Base-by-base conservation (phyloP, 169 alveolate species). In the Miamiensis avidus region DNA sequence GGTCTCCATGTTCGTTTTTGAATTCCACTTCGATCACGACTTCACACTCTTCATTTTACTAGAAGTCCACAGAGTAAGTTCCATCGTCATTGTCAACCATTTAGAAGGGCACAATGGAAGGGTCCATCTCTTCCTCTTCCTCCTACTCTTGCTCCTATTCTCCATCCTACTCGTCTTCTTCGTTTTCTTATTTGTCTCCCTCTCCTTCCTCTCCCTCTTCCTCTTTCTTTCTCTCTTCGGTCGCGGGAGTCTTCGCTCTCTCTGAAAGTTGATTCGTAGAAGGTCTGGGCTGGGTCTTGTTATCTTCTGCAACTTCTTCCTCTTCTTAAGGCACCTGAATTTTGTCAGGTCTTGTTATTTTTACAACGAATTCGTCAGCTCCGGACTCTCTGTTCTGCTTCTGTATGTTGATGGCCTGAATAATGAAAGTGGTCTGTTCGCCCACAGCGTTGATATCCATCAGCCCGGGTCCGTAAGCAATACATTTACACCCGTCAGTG, bases 401-500 rank as follows among this genome's bases (percentile, higher is more conserved):
- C 32, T 87, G 90, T 82, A 94, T 97, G 87, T 98, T 98, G 90
- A 98, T 91, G 32, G 98, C 98, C 91, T 97, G 95, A 81, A 98
- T 96, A 81, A 95, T 82, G 87, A 98, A 96, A 29, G 93, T 95
- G 27, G 98, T 94, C 64, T 92, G 96, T 74, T 31, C 87, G 4
- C 95, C 96, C 25, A 96, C 94, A 65, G 96, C 95, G 73, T 96
- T 97, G 11, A 95, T 99, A 65, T 87, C 64, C 75, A 97, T 93
- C 26, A 97, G 92, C 64, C 99, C 99, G 0, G 99, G 99, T 31
- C 99, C 99, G 90, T 94, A 97, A 89, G 98, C 97, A 27, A 98
- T 94, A 31, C 98, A 94, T 91, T 96, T 95, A 84, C 94, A 94
- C 16, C 98, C 98, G 77, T 96, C 94, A 28, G 99, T 93, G 91